These are phyloP conservation scores for Setaria viridis DNA, from an alignment of 202 grass and related monocot species.

Conservation along the genomic window DNA sequence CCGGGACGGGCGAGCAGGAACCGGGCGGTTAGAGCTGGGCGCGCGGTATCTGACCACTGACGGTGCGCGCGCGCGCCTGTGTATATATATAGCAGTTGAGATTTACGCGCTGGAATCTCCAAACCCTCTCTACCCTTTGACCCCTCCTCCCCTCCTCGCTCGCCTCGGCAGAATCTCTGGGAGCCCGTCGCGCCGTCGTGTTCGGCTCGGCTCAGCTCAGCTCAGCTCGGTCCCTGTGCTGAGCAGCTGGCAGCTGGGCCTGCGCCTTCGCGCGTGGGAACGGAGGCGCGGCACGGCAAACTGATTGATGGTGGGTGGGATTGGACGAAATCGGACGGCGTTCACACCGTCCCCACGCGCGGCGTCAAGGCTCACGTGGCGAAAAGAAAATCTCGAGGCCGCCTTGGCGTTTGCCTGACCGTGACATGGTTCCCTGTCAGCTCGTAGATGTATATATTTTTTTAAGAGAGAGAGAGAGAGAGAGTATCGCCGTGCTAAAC, in stretches of 20 bases:
- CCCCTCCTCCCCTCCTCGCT: background rate
- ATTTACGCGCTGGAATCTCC: constrained; percentile 40
- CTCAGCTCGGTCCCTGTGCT: too few species aligned
- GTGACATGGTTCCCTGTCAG: background rate
- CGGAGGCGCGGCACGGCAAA: background rate
- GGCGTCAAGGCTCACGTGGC: background rate
- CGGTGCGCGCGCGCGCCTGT: background rate
- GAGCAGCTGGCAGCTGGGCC: background rate
- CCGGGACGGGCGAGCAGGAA: background rate
- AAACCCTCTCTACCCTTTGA: background rate
- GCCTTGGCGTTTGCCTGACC: background rate
- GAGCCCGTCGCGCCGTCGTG: background rate
- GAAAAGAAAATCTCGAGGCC: background rate
- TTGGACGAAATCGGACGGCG: constrained; percentile 19
- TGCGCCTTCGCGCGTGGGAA: background rate
- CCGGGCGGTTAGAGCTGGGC: background rate
- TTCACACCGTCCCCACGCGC: constrained; percentile 36
- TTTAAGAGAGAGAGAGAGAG: too few species aligned
- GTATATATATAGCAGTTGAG: constrained; percentile 28
- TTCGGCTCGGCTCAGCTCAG: too few species aligned
- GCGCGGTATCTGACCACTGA: background rate
- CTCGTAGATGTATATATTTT: too few species aligned
- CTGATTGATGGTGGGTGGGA: background rate
- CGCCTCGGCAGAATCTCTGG: constrained; percentile 25
- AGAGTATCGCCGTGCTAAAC: background rate